A percentile compares a stretch with the other conserved stretches of the same genome.
Conservation (phyloP, 2,329 filamentous ascomycete species). For the Volutella citrinella region DNA sequence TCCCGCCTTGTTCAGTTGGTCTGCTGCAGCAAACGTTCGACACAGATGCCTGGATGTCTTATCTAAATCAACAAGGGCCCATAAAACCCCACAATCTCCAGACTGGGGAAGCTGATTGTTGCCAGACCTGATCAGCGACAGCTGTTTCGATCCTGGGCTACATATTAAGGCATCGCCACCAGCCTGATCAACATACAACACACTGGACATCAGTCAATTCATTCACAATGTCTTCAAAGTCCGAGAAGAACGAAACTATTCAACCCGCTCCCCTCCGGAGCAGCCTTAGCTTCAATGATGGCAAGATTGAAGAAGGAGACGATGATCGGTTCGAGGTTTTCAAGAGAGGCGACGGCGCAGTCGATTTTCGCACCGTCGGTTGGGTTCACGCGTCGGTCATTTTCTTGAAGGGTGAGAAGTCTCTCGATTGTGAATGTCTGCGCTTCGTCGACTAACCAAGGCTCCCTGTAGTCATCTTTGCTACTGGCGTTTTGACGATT, state of each 20-base stretch:
- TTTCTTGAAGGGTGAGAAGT: conserved; percentile 44
- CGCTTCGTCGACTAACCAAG: neutral
- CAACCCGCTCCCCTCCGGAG: conserved; percentile 9
- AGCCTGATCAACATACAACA: no score
- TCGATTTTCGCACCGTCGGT: conserved; percentile 46
- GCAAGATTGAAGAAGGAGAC: conserved; percentile 16
- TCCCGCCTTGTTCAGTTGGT: neutral
- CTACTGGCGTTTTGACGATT: conserved; percentile 40
- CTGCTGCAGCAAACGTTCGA: neutral
- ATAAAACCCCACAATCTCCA: no score
- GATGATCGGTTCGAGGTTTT: conserved; percentile 42
- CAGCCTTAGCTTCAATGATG: conserved; percentile 17
- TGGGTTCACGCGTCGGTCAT: conserved; percentile 47
- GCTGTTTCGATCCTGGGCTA: no score
- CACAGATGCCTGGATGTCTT: no score
- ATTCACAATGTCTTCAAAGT: conserved; percentile 6
- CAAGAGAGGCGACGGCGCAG: conserved; percentile 38
- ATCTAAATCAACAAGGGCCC: no score
- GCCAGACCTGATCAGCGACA: no score
- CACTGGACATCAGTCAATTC: no score
- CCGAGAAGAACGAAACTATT: conserved; percentile 10
- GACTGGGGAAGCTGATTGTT: no score
- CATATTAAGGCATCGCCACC: no score
- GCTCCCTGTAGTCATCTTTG: conserved; percentile 37
- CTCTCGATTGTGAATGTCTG: no score